These are phyloP conservation scores for Catharanthus roseus DNA, from an alignment of 257 asterid species.

Conservation along the genomic window DNA sequence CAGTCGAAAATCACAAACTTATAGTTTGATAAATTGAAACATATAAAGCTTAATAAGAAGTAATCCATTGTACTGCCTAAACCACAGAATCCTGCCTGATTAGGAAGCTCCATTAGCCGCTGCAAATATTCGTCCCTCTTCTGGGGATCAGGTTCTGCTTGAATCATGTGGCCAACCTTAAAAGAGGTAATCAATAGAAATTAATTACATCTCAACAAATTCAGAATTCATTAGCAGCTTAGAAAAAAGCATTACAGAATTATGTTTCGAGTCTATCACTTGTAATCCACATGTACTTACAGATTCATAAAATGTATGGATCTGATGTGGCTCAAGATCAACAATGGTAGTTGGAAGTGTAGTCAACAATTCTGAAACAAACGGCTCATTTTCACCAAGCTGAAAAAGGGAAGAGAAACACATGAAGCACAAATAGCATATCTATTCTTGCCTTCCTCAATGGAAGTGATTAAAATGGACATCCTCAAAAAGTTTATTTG, in stretches of 20 bases:
- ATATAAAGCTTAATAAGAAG: neutral
- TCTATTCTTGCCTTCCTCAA: neutral
- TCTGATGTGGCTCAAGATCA: constrained; percentile 96
- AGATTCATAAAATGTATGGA: constrained; percentile 94
- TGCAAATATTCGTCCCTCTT: constrained; percentile 86
- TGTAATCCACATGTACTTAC: constrained; percentile 34
- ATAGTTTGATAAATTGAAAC: neutral
- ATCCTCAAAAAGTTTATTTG: neutral
- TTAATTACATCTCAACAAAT: neutral
- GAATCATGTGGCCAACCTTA: constrained; percentile 94
- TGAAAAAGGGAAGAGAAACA: constrained; percentile 29
- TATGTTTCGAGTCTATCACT: neutral
- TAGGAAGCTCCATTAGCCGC: constrained; percentile 93
- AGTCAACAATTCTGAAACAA: constrained; percentile 87
- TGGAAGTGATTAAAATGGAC: too few relatives aligned
- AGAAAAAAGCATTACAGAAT: neutral
- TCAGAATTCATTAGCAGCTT: neutral
- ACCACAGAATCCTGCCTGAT: constrained; percentile 47
- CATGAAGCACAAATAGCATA: constrained; percentile 12
- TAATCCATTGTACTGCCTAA: neutral
- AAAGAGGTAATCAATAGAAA: constrained; percentile 9
- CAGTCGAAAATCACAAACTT: neutral
- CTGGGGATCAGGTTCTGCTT: constrained; percentile 86
- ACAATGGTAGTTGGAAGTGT: constrained; percentile 77
- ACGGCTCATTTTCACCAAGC: constrained; percentile 96